Evolutionary conservation across 495 filamentous ascomycete species (phyloP), one percentile per base, ranked within the genome.

Genomic region (Aspergillus haitiensis): DNA sequence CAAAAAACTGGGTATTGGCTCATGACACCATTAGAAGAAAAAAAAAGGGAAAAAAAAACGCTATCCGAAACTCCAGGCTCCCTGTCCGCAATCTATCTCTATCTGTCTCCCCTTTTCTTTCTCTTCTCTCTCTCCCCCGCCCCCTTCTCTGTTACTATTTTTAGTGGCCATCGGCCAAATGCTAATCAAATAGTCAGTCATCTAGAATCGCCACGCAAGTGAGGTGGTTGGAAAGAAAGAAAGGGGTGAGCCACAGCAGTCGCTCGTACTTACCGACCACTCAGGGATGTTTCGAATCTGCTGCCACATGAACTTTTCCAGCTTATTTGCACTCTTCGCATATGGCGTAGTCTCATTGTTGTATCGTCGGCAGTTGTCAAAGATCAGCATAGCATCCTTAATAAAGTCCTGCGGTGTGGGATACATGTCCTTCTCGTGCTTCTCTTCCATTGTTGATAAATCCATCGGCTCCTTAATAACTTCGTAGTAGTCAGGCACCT

Each of bases 401-500:
- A 94, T 87, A 68, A 98, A 98, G 58, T 98, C 94, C 65, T 98
- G 93, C 7, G 93, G 92, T 0, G 85, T 91, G 8, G 84, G 84
- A 68, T 98, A 98, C 68, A 89, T 84, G 72, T 98, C 95, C 48
- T 91, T 91, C 66, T 98, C 93, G 52, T 95, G 88, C 74, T 96
- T 95, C 60, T 85, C 85, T 70, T 98, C 94, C 95, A 98, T 98
- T 9, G 93, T 97, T 32, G 82, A 85, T 42, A 98, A 78, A 71
- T 98, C 94, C 94, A 98, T 98, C 11, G 94, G 95, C 73, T 97
- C 91, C 70, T 92, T 89, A 78, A 98, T 98, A 40, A 98, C 93
- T 63, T 96, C 91, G 78, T 98, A 98, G 77, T 98, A 98, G 69
- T 98, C 95, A 1, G 87, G 84, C 0, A 98, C 94, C 62, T 98